Evolutionary conservation across 2,329 filamentous ascomycete species (phyloP), one percentile per base, ranked within the genome.

Genomic region (Thermomyces lanuginosus): DNA sequence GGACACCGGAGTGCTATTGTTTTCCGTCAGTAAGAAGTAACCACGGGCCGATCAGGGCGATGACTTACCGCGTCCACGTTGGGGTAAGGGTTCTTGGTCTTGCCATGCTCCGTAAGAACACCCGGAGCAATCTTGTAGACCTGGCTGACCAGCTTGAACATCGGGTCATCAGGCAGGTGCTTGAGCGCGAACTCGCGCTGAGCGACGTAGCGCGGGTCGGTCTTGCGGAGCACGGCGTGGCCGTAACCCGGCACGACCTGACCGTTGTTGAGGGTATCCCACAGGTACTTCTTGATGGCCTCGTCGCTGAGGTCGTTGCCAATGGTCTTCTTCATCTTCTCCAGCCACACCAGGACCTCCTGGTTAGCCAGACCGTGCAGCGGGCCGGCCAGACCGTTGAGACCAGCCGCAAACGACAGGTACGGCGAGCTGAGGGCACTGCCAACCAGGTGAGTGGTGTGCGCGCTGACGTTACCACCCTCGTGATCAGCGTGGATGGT

Each of bases 401-500:
- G 76, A 63, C 89, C 89, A 51, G 89, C 89, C 48, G 89, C 76
- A 42, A 98, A 71, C 33, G 89, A 98, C 45, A 98, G 76, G 75
- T 91, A 91, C 40, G 89, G 84, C 40, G 89, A 98, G 72, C 80
- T 92, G 51, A 98, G 76, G 46, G 89, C 86, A 52, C 74, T 82
- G 59, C 89, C 89, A 48, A 98, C 89, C 57, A 98, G 69, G 69
- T 98, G 89, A 42, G 89, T 95, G 57, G 89, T 92, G 73, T 98
- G 89, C 43, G 89, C 89, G 57, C 73, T 82, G 63, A 98, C 89
- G 63, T 98, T 98, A 46, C 89, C 89, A 66, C 89, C 89, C 72
- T 98, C 89, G 71, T 98, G 89, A 62, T 98, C 89, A 37, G 89
- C 86, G 79, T 98, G 89, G 63, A 98, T 98, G 64, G 89, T 95